These are phyloP conservation scores for Elongisporangium senticosum DNA, from an alignment of 352 stramenopile species.

Conservation along the genomic window DNA sequence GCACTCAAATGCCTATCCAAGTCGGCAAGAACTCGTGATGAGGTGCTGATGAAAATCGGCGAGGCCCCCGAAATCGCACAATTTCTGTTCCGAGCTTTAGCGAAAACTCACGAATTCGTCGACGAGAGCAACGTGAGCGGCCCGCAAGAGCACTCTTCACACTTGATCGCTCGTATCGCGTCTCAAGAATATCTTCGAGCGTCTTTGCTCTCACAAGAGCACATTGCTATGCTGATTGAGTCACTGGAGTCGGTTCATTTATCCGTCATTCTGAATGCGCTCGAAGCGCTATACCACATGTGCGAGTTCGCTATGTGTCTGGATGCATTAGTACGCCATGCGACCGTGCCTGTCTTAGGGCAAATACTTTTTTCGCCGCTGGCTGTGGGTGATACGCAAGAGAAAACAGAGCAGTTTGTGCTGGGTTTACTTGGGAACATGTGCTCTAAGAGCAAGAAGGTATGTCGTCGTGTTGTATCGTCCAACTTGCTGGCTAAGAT, in stretches of 20 bases:
- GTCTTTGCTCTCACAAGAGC: conserved; percentile 46
- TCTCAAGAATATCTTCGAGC: conserved; percentile 45
- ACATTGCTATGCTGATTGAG: conserved; percentile 59
- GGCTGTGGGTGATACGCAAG: conserved; percentile 6
- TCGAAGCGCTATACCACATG: conserved; percentile 53
- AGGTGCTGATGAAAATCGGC: conserved; percentile 65
- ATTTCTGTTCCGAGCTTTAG: conserved; percentile 41
- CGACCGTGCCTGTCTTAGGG: conserved; percentile 61
- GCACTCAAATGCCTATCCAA: conserved; percentile 69
- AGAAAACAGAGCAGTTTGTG: conserved; percentile 23
- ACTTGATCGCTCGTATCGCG: conserved; percentile 50
- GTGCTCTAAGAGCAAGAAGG: conserved; percentile 37
- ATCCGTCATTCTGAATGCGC: conserved; percentile 48
- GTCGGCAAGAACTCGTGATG: conserved; percentile 39
- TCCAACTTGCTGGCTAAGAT: conserved; percentile 61
- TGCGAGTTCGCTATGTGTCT: conserved; percentile 58
- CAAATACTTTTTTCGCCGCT: conserved; percentile 61
- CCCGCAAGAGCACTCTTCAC: conserved; percentile 48
- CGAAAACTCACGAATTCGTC: conserved; percentile 2
- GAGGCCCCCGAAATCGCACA: conserved; percentile 29
- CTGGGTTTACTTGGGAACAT: conserved; percentile 44
- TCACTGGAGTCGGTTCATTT: conserved; percentile 68
- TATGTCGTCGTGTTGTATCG: conserved; percentile 48
- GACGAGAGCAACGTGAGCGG: conserved; percentile 7
- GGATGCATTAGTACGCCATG: conserved; percentile 63